Conservation (phyloP, 2,329 filamentous ascomycete genomes). For the Falciphora oryzae region DNA sequence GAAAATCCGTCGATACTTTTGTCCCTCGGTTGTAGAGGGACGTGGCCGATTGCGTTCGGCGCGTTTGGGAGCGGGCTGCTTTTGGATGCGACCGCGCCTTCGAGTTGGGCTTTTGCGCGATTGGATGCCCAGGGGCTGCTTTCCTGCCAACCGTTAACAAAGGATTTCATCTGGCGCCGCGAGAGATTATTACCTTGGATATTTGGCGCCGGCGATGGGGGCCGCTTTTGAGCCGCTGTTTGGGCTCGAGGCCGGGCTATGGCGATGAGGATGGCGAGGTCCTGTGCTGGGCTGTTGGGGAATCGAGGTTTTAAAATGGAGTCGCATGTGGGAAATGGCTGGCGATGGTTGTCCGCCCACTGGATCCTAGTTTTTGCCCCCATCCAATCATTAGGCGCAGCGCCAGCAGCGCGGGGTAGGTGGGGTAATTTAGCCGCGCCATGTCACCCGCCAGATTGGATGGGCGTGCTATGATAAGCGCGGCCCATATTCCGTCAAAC, state of each 20-base stretch:
- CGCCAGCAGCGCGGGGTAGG: too few species aligned
- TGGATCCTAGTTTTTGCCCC: not conserved
- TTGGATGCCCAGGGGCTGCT: not conserved
- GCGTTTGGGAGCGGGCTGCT: too few species aligned
- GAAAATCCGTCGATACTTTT: too few species aligned
- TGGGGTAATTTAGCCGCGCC: too few species aligned
- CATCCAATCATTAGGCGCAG: slow-evolving; percentile 2
- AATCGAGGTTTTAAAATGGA: not conserved
- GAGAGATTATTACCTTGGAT: not conserved
- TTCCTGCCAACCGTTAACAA: slow-evolving; percentile 1
- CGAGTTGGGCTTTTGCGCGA: not conserved
- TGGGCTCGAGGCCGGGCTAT: not conserved
- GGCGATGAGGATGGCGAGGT: not conserved
- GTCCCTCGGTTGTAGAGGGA: too few species aligned
- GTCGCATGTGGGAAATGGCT: too few species aligned
- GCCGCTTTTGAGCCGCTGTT: not conserved
- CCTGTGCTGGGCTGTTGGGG: not conserved
- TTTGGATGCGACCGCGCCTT: not conserved
- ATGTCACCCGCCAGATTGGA: too few species aligned
- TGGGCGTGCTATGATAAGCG: too few species aligned
- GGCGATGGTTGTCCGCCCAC: not conserved
- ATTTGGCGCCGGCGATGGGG: not conserved
- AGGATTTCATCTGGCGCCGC: not conserved
- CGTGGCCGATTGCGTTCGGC: too few species aligned
- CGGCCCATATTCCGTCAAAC: too few species aligned